Evolutionary conservation across 2,329 filamentous ascomycete species (phyloP), one percentile per base, ranked within the genome.

Genomic region (Nemania sp.): DNA sequence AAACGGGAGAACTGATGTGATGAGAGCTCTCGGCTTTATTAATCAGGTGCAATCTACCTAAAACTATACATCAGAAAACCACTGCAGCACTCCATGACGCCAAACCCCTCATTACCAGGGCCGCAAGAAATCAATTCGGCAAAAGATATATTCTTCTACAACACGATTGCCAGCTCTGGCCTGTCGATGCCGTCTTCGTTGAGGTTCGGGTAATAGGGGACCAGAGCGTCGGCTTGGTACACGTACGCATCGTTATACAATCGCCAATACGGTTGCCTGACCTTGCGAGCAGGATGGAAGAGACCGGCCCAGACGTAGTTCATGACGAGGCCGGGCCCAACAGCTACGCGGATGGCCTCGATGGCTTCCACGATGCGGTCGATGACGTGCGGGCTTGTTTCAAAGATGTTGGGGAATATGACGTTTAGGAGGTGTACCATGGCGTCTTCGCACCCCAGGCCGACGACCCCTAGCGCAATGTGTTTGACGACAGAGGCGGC

Each of bases 281-380:
- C 95, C 79, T 98, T 98, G 64, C 95, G 86, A 2, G 95, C 95
- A 0, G 95, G 94, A 74, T 99, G 96, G 83, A 99, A 99, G 17
- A 99, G 81, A 17, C 95, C 95, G 0, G 95, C 94, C 93, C 93
- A 98, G 62, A 98, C 89, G 75, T 99, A 99, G 79, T 99, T 99
- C 84, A 99, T 90, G 37, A 97, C 91, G 20, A 96, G 80, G 2
- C 95, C 95, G 0, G 92, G 91, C 0, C 95, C 95, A 46, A 98
- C 90, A 0, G 94, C 92, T 81, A 97, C 92, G 49, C 95, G 87
- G 64, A 99, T 91, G 40, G 93, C 95, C 76, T 98, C 95, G 67
- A 99, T 96, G 52, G 96, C 95, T 76, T 99, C 96, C 65, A 99
- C 90, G 68, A 99, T 96, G 46, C 95, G 88, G 77, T 99, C 95